Evolutionary conservation across 495 filamentous ascomycete genomes (phyloP).

Genomic region (Lepidopterella palustris): DNA sequence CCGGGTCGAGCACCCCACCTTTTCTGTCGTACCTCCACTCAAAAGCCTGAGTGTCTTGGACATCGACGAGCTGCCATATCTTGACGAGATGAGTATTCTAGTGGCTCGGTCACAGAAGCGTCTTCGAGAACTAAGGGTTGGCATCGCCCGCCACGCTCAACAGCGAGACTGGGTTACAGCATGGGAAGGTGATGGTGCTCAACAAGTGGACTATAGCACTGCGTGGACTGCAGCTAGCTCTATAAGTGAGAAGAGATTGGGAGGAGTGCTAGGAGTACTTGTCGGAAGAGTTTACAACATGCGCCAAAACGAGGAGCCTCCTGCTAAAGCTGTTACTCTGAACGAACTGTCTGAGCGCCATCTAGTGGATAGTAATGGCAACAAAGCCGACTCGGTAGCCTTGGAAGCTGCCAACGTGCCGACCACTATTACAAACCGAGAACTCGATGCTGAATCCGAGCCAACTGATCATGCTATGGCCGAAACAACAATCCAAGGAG

Average conservation of each 20-base stretch:
- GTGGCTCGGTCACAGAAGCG: conserved; percentile 64
- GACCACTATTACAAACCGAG: conserved; percentile 9
- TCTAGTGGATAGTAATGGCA: not conserved
- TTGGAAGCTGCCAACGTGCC: not conserved
- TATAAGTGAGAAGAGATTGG: conserved; percentile 43
- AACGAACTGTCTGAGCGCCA: conserved; percentile 1
- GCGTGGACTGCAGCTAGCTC: conserved; percentile 25
- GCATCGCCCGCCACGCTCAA: conserved; percentile 59
- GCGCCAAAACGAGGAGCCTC: conserved; percentile 35
- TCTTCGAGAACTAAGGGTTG: conserved; percentile 71
- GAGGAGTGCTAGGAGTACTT: conserved; percentile 70
- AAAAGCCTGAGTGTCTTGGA: conserved; percentile 78
- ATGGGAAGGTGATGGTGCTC: conserved; percentile 52
- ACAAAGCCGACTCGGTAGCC: not conserved
- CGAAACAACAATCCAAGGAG: conserved; percentile 8
- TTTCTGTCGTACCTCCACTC: conserved; percentile 76
- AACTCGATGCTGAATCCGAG: conserved; percentile 6
- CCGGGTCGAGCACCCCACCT: conserved; percentile 74
- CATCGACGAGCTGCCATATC: conserved; percentile 80
- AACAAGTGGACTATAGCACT: conserved; percentile 51
- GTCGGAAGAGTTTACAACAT: conserved; percentile 61
- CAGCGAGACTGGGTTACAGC: conserved; percentile 53
- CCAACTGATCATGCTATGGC: conserved; percentile 3
- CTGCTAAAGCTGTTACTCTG: not conserved
- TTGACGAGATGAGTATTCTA: conserved; percentile 82